phyloP scores from a whole-genome alignment of 2,329 filamentous ascomycete species.

The Colletotrichum chrysophilum region DNA sequence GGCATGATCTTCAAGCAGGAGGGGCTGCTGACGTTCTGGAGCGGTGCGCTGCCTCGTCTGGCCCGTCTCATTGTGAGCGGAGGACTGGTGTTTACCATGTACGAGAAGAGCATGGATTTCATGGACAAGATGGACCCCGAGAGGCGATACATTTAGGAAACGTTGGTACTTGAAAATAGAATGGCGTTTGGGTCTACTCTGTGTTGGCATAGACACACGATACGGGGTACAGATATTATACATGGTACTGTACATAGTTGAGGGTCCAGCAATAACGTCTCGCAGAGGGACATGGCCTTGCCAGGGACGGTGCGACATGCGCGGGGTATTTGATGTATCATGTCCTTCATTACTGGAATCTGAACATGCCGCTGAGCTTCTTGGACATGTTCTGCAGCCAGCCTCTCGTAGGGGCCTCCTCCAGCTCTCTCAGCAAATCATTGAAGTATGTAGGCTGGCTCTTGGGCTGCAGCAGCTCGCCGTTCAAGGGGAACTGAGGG shows the following conservation, averaged over 20 bases:
- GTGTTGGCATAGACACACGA: constrained; percentile 19
- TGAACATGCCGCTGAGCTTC: constrained; percentile 63
- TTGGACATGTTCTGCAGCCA: constrained; percentile 58
- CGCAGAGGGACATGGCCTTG: background rate
- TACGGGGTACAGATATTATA: constrained; percentile 23
- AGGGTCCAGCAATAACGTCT: background rate
- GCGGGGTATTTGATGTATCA: background rate
- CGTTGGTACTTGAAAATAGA: background rate
- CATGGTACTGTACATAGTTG: constrained; percentile 15
- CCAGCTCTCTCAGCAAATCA: constrained; percentile 65
- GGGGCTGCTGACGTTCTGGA: constrained; percentile 91
- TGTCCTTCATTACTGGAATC: constrained; percentile 50
- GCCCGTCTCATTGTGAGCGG: constrained; percentile 88
- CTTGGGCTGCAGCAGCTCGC: constrained; percentile 58
- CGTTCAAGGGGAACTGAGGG: constrained; percentile 41
- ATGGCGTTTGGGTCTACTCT: background rate
- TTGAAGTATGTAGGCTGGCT: constrained; percentile 70
- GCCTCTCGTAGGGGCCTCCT: constrained; percentile 64
- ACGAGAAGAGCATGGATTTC: constrained; percentile 94
- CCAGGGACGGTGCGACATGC: background rate
- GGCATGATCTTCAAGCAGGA: constrained; percentile 86
- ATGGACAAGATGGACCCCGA: constrained; percentile 83
- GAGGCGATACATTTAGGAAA: constrained; percentile 74
- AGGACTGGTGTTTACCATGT: constrained; percentile 98
- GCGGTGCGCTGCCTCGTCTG: constrained; percentile 85